These are phyloP conservation scores for Malassezia obtusa DNA, from an alignment of 1,284 basidiomycete genomes.

Conservation along the genomic window DNA sequence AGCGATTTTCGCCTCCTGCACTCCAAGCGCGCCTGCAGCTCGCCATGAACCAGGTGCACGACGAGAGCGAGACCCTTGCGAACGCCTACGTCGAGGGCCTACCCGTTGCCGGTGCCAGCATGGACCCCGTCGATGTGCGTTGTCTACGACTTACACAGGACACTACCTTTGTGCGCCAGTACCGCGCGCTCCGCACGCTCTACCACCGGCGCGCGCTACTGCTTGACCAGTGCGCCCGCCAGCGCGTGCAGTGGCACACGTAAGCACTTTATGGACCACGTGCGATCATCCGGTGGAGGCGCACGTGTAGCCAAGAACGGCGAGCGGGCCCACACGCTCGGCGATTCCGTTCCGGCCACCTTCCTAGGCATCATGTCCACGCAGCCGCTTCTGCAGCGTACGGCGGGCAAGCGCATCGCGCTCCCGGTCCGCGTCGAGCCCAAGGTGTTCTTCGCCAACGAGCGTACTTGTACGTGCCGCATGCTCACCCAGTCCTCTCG, in stretches of 20 bases:
- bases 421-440: slow-evolving; percentile 47
- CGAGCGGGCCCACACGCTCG: background rate
- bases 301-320: slow-evolving; percentile 7
- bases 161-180: slow-evolving; percentile 10
- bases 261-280: slow-evolving; percentile 2
- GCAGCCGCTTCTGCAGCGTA: slow-evolving; percentile 91
- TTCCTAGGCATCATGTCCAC: slow-evolving; percentile 65
- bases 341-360: background rate
- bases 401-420: slow-evolving; percentile 54
- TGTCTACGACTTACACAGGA: background rate
- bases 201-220: slow-evolving; percentile 10
- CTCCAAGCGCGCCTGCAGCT: slow-evolving; percentile 29
- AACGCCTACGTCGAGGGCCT: slow-evolving; percentile 40
- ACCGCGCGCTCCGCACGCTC: slow-evolving; percentile 5
- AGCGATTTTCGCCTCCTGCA: slow-evolving; percentile 31
- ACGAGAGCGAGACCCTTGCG: slow-evolving; percentile 34
- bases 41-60: slow-evolving; percentile 26
- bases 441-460: slow-evolving; percentile 48
- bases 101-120: slow-evolving; percentile 18
- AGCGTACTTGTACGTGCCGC: slow-evolving; percentile 40
- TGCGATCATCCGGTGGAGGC: slow-evolving; percentile 9
- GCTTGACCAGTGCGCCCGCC: slow-evolving; percentile 1
- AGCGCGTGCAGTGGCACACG: slow-evolving; percentile 5
- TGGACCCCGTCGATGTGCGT: slow-evolving; percentile 9
- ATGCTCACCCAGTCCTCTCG: slow-evolving; percentile 34